Conservation (phyloP, 2,329 filamentous ascomycete genomes). For the Colletotrichum tropicale region DNA sequence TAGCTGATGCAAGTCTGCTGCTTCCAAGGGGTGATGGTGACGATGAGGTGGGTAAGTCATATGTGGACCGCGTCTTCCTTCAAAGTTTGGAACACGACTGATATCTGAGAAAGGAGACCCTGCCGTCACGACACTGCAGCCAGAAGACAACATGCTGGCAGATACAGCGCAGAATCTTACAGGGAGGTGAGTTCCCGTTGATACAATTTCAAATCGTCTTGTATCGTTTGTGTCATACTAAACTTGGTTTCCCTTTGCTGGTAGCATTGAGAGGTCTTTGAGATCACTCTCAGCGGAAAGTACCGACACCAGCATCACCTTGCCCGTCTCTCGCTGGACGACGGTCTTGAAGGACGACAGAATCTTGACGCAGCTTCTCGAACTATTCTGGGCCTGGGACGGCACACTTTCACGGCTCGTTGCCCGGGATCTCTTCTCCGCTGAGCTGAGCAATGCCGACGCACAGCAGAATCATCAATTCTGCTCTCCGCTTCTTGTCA, state of each 20-base stretch:
- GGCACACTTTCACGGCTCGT: constrained; percentile 17
- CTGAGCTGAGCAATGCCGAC: constrained; percentile 5
- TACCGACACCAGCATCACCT: background rate
- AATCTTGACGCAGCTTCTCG: constrained; percentile 20
- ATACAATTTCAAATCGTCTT: too few relatives aligned
- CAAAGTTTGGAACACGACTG: too few relatives aligned
- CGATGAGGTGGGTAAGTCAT: background rate
- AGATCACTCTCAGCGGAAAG: background rate
- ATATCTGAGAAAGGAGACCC: too few relatives aligned
- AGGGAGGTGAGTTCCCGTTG: too few relatives aligned
- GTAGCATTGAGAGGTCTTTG: background rate
- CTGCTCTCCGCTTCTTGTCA: constrained; percentile 27
- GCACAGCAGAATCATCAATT: background rate
- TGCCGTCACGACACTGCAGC: too few relatives aligned
- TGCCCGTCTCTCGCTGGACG: constrained; percentile 26
- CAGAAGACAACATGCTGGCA: too few relatives aligned
- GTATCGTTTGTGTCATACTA: background rate
- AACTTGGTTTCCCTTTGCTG: background rate
- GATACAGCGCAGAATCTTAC: too few relatives aligned
- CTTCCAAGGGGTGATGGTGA: background rate
- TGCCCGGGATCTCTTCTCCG: constrained; percentile 18
- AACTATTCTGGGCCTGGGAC: constrained; percentile 29
- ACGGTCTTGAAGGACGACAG: constrained; percentile 15
- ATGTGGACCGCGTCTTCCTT: fast-evolving
- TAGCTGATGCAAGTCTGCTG: background rate